Conservation (phyloP, 2,329 filamentous ascomycete species). For the Emergomyces pasteurianus region DNA sequence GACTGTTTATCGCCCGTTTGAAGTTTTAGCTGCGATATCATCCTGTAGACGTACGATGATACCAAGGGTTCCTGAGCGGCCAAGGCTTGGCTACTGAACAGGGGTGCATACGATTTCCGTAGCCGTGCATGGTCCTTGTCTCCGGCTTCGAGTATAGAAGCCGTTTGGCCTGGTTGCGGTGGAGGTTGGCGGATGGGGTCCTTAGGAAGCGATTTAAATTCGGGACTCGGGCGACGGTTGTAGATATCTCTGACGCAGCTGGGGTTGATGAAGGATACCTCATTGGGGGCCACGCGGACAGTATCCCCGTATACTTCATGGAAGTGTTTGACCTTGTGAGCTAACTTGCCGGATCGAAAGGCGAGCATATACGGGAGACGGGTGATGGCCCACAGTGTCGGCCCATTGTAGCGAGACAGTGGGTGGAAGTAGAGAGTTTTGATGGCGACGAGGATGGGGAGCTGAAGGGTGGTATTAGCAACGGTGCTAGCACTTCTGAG, state of each 20-base stretch:
- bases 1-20: not conserved
- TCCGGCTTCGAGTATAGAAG: not conserved
- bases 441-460: no score
- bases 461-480: no score
- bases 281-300: conserved; percentile 23
- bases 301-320: conserved; percentile 23
- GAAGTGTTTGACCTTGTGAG: conserved; percentile 10
- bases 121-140: not conserved
- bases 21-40: not conserved
- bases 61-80: conserved; percentile 6
- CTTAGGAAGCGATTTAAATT: conserved; percentile 2
- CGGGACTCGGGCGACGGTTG: conserved; percentile 8
- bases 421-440: not conserved
- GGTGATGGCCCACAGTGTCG: conserved; percentile 1
- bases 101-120: not conserved
- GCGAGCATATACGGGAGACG: conserved; percentile 5
- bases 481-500: no score
- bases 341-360: conserved; percentile 1
- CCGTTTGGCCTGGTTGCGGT: not conserved
- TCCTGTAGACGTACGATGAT: conserved; percentile 1
- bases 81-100: not conserved
- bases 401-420: conserved; percentile 6
- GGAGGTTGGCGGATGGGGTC: not conserved
- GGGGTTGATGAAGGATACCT: conserved; percentile 19
- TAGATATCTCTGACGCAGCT: conserved; percentile 20